Evolutionary conservation across 768 basidiomycete species (phyloP), one percentile per base, ranked within the genome.

Genomic region (Clathrus columnatus): DNA sequence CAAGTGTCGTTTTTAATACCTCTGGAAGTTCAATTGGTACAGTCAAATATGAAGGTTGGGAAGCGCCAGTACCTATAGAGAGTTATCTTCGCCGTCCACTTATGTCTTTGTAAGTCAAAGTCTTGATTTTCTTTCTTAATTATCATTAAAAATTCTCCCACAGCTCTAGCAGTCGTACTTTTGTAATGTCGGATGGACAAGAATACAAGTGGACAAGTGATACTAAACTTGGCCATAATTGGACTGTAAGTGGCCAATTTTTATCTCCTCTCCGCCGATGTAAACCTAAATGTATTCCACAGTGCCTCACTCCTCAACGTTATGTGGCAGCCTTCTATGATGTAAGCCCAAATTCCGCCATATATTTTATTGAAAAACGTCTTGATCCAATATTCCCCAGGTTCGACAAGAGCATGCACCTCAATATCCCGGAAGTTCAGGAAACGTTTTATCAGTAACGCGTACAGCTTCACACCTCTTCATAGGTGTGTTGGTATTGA

Each of bases 271-370:
- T 6, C 17, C 23, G 11, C 2, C 50, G 21, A 2, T 51, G 14
- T 18, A 32, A 17, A 29, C 3, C 10, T 21, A 16, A 7, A 32
- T 28, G 20, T 26, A 7, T 26, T 28, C 8, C 8, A 21, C 51
- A 53, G 51, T 53, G 51, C 23, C 2, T 24, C 17, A 53, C 27
- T 11, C 11, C 51, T n/a, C 51, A 42, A n/a, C 36, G 51, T 1
- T 53, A 53, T 27, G 36, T 53, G 8, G 51, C 44, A 14, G 51
- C 51, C 16, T 43, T 41, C 20, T 53, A 53, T 26, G 51, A 53
- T 53, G 51, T 53, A 26, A 41, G 51, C 21, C 2, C n/a, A 51
- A 51, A 26, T 17, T 10, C 11, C 11, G 16, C 42, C 8, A 43
- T 21, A 6, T 20, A 41, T 20, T 6, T 43, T 16, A 32, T 16